Evolutionary conservation across 495 filamentous ascomycete species (phyloP).

Genomic region (Penicillium dipodomyicola): DNA sequence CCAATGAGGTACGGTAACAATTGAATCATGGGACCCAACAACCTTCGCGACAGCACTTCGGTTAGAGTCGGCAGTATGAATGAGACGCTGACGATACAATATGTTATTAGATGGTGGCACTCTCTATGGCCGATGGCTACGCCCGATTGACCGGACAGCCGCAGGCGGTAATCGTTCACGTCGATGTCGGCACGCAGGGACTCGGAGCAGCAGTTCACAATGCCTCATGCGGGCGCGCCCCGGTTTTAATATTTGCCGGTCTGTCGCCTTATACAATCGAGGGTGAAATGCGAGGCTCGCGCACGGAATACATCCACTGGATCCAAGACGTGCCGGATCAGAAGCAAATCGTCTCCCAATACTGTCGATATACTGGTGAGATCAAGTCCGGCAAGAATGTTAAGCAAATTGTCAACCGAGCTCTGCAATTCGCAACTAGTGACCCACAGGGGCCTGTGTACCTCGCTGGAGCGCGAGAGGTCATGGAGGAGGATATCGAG

Average conservation of each 20-base stretch:
- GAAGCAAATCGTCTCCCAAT: slow-evolving; percentile 86
- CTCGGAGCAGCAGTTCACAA: slow-evolving; percentile 91
- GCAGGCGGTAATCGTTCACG: slow-evolving; percentile 91
- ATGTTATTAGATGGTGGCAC: slow-evolving; percentile 84
- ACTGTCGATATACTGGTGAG: slow-evolving; percentile 89
- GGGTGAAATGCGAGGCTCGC: slow-evolving; percentile 81
- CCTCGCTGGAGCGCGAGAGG: slow-evolving; percentile 76
- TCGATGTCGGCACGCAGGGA: slow-evolving; percentile 94
- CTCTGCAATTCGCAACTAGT: slow-evolving; percentile 79
- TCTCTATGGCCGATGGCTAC: slow-evolving; percentile 96
- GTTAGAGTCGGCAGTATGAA: neutral
- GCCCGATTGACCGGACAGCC: slow-evolving; percentile 81
- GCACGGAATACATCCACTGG: slow-evolving; percentile 97
- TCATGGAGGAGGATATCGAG: slow-evolving; percentile 88
- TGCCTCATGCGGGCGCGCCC: slow-evolving; percentile 78
- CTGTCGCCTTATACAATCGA: slow-evolving; percentile 87
- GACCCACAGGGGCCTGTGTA: slow-evolving; percentile 87
- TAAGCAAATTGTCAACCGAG: slow-evolving; percentile 93
- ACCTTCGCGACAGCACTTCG: neutral
- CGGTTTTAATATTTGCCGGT: slow-evolving; percentile 88
- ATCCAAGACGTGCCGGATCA: slow-evolving; percentile 96
- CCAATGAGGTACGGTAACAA: slow-evolving; percentile 61
- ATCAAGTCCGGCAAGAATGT: slow-evolving; percentile 90
- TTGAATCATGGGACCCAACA: slow-evolving; percentile 6
- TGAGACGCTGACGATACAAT: slow-evolving; percentile 6